A percentile compares a stretch with the other conserved stretches of the same genome.
phyloP scores from a whole-genome alignment of 2,329 filamentous ascomycete species.

The Nemania sp. region DNA sequence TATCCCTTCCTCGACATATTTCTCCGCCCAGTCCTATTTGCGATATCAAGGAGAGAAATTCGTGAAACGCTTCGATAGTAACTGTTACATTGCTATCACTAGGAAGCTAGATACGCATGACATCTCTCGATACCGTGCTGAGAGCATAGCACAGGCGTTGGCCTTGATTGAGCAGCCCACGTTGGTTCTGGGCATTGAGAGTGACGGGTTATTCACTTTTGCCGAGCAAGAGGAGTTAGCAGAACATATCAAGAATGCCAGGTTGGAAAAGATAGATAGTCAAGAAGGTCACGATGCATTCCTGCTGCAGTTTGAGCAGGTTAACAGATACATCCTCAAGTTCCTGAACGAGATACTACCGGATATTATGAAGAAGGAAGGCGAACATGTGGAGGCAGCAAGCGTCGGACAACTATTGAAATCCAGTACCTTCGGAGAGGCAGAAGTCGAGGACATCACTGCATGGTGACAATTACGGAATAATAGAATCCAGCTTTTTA shows the following conservation, averaged over 20 bases:
- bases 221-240: constrained; percentile 96
- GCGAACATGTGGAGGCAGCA: constrained; percentile 58
- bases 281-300: constrained; percentile 98
- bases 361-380: constrained; percentile 83
- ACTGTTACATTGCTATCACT: constrained; percentile 99
- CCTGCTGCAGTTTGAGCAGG: constrained; percentile 95
- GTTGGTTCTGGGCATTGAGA: constrained; percentile 92
- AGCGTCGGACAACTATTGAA: constrained; percentile 77
- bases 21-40: constrained; percentile 96
- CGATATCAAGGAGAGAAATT: constrained; percentile 98
- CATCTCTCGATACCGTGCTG: constrained; percentile 81
- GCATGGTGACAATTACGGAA: constrained; percentile 75
- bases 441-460: constrained; percentile 95
- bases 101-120: constrained; percentile 98
- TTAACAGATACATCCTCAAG: constrained; percentile 85
- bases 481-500: neutral
- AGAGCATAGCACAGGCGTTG: constrained; percentile 78
- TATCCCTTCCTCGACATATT: constrained; percentile 80
- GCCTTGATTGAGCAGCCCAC: constrained; percentile 87
- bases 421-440: constrained; percentile 93
- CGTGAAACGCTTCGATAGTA: constrained; percentile 95
- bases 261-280: constrained; percentile 88
- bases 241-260: constrained; percentile 79
- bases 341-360: constrained; percentile 87
- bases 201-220: constrained; percentile 95